Percentiles rank a stretch among this genome's conserved stretches.
Evolutionary conservation across 495 filamentous ascomycete genomes (phyloP).

Genomic region (Lophiostoma macrostomum): DNA sequence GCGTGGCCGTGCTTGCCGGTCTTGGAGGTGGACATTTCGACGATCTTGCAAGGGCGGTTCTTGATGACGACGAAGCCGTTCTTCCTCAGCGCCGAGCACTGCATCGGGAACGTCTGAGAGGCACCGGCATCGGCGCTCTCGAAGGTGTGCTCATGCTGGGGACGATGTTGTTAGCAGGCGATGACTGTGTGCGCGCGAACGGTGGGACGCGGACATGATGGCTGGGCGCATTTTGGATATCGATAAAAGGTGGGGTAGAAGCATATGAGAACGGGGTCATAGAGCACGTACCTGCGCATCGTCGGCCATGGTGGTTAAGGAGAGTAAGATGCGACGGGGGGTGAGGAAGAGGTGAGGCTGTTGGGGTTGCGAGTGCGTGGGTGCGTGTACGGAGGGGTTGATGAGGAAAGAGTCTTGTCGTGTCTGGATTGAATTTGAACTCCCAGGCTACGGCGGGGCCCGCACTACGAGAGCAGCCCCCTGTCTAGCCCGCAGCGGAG

Average conservation of each 20-base stretch:
- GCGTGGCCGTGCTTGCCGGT: constrained; percentile 99
- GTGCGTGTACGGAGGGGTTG: constrained; percentile 3
- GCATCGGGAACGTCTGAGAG: constrained; percentile 91
- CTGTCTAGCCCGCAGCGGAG: constrained; percentile 12
- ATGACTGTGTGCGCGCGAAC: constrained; percentile 3
- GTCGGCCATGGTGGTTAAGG: constrained; percentile 54
- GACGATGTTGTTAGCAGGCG: constrained; percentile 30
- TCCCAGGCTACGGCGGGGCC: constrained; percentile 9
- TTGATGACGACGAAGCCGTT: constrained; percentile 98
- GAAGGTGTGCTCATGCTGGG: constrained; percentile 85
- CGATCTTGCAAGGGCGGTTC: constrained; percentile 97
- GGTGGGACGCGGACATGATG: constrained; percentile 2
- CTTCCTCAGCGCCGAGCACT: constrained; percentile 99
- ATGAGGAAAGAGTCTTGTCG: constrained; percentile 13
- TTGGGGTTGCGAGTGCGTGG: constrained; percentile 1
- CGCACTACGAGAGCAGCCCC: constrained; percentile 2
- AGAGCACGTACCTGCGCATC: constrained; percentile 56
- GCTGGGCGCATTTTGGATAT: constrained; percentile 25
- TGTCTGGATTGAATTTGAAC: constrained; percentile 28
- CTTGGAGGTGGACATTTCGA: constrained; percentile 99
- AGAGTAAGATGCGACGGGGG: constrained; percentile 33
- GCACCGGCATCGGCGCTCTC: constrained; percentile 90
- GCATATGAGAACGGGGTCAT: constrained; percentile 1
- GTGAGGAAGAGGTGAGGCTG: constrained; percentile 33
- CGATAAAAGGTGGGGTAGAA: constrained; percentile 29